A percentile compares a stretch with the other conserved stretches of the same genome.
These are phyloP conservation scores for Tuber microsphaerosporum DNA, from an alignment of 495 filamentous ascomycete species.

Conservation along the genomic window DNA sequence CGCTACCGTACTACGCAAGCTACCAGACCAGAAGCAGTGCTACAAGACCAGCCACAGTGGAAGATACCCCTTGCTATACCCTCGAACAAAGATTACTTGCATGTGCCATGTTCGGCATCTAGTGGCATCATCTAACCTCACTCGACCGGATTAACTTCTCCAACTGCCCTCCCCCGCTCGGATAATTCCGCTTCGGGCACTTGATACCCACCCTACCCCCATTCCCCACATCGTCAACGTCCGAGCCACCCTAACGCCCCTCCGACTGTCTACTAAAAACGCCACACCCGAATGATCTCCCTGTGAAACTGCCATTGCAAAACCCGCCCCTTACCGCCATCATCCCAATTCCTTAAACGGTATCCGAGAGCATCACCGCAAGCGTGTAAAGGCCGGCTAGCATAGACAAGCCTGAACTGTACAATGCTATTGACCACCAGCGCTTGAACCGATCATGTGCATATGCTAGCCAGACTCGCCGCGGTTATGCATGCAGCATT, in stretches of 20 bases:
- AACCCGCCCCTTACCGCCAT: neutral
- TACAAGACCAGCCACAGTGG: neutral
- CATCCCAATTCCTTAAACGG: neutral
- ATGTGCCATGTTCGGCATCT: neutral
- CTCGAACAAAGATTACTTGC: neutral
- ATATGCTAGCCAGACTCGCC: neutral
- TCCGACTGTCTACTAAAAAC: neutral
- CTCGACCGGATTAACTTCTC: neutral
- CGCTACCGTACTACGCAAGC: neutral
- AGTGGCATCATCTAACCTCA: neutral
- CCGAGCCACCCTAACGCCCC: neutral
- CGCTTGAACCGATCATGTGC: neutral
- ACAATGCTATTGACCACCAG: neutral
- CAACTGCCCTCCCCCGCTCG: neutral
- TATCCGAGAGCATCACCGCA: neutral
- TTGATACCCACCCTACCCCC: neutral
- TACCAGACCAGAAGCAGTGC: neutral
- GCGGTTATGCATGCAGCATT: neutral
- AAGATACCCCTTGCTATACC: neutral
- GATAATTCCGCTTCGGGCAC: too few relatives aligned
- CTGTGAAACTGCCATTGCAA: neutral
- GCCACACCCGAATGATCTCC: neutral
- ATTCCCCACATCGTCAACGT: too few relatives aligned
- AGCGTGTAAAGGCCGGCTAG: neutral
- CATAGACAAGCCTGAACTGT: neutral